Base-by-base conservation (phyloP, 2,329 filamentous ascomycete species). In the Fusarium nodosum region DNA sequence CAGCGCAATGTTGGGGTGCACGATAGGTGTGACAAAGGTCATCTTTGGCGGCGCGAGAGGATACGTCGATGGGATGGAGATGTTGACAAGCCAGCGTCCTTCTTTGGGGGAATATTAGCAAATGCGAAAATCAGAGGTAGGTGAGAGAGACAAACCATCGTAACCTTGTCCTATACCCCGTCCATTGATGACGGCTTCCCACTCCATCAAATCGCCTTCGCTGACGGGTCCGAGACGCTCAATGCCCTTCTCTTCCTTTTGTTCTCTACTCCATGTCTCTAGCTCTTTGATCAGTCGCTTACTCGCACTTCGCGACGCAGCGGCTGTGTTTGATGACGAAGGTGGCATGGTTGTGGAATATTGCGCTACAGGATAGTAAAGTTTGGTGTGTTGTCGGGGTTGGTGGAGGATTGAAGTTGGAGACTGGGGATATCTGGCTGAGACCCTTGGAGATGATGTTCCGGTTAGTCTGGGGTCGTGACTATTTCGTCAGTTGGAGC, bases 1-100 rank as follows among this genome's bases (percentile, higher is more conserved):
- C 67, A 87, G 83, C 54, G 84, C 83, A 33, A 89, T 89, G 80
- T 97, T 97, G 48, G 94, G 90, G 82, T 97, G 94, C 75, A 93
- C 92, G 71, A 97, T 89, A 66, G 89, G 88, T 36, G 94, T 99
- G n/a, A 85, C 82, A 82, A 99, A 99, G 60, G 82, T 84, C 71
- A 99, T 90, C 41, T 83, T 86, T 1, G 96, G 96, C 2, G 96
- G 91, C 1, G 87, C 81, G 60, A 92, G 85, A 5, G 96, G 96
- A 81, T 99, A 98, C 41, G 86, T 88, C 0, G 86, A 72, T 0
- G 96, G 94, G 74, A 98, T 87, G 52, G 83, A 78, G 79, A 99
- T 94, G 76, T 82, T 79, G 74, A 99, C 88, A 64, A 92, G 89
- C 94, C 94, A 99, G 74, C 90, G 88, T 66, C 96, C 96, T 60